Evolutionary conservation across 1,139 yeast genomes (phyloP), one percentile per base, ranked within the genome.

Genomic region (Suhomyces wounanorum): DNA sequence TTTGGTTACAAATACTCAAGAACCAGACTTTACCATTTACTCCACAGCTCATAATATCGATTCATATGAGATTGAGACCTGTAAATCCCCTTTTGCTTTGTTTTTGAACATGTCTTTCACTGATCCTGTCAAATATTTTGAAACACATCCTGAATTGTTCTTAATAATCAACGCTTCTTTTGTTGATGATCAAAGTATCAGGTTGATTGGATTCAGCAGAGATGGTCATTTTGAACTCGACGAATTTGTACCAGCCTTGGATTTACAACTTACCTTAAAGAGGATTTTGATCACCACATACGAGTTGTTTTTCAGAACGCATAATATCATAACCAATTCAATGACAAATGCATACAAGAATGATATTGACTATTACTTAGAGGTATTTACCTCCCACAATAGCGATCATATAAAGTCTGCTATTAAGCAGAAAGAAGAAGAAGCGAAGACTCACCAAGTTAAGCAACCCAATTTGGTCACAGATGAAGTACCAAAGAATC

Each of bases 21-120:
- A 73, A 44, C 49, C 61, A 2, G 75, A 74, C n/a, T 64, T 83
- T 23, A 73, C 78, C 6, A 63, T 87, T 0, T 91, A 83, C 65
- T 84, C 88, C 14, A 85, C 96, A 0, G 97, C 96, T 1, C 97
- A 92, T 62, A 95, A 87, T 57, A 60, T 74, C 3, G 66, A 73
- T 1, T 77, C 82, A 1, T 91, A 90, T 60, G 66, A 67, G 11
- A 68, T 68, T 8, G 98, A 92, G 63, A 72, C 68, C 3, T 70
- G 80, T 33, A 82, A 78, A 57, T 80, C 92, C 0, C 85, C 85
- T 1, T 75, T 89, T 56, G 83, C 84, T 0, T 64, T 92, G 14
- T 82, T 87, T 54, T 73, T 91, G 55, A 90, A 89, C 60, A 74
- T 68, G 50, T 45, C 66, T 1, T 53, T 62, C 8, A 66, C 63